Evolutionary conservation across 73 alveolate genomes (phyloP), one percentile per base, ranked within the genome.

Genomic region (Durusdinium trenchii): DNA sequence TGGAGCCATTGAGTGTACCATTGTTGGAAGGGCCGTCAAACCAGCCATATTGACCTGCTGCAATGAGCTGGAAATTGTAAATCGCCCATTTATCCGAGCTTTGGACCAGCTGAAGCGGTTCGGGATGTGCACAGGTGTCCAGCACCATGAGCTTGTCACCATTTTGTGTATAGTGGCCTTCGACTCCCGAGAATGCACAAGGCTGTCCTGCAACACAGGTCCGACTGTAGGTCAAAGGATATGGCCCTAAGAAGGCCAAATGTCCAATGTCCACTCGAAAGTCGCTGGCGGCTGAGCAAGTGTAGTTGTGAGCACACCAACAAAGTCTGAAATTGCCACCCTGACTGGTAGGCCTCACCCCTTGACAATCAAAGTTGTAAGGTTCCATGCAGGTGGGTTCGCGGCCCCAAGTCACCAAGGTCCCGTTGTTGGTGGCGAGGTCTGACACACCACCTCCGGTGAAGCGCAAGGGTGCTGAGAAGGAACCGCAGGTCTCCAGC

Each of bases 381-480:
- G 96, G 96, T 86, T 89, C 85, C 96, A 89, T 61, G 42, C 96
- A 89, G 40, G 85, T 89, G 23, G 96, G 96, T 71, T 89, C 96
- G 54, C 82, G 84, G 32, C 96, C 96, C 96, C 96, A 89, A 4
- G 51, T 89, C 45, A 73, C 96, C 0, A 73, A 71, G 2, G 96
- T 89, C 9, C 96, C 96, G 45, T 89, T 89, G 28, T 61, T 71
- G 38, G 51, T 9, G 47, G 82, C 82, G 54, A 89, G 54, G 54
- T 64, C 86, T 6, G 96, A 89, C 26, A 89, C 86, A 12, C 96
- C 96, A 18, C 86, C 96, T 23, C 96, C 96, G 3, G 96, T 89
- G 71, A 89, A 89, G 71, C 96, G 96, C 40, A 71, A 73, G 14
- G 96, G 96, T 43, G 96, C 96, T 3, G 86, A 36, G 54, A 89